Evolutionary conservation across 1,139 yeast species (phyloP).

Genomic region (Lodderomyces jiufengensis): DNA sequence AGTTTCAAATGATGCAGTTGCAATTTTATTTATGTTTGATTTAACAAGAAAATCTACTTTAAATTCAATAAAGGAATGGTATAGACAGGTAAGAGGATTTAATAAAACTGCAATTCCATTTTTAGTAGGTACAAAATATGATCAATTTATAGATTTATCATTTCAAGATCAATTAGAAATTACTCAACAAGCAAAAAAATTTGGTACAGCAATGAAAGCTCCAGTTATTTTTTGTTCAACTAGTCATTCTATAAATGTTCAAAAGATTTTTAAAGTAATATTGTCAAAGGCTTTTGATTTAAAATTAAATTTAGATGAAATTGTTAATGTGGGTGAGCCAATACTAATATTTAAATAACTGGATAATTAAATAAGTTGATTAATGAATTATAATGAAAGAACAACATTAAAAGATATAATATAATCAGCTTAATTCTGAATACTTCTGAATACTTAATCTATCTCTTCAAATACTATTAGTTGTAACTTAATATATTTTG

Average conservation of each 20-base stretch:
- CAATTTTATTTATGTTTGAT: conserved; percentile 89
- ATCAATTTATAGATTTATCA: conserved; percentile 76
- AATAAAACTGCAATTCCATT: conserved; percentile 92
- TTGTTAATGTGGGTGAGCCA: conserved; percentile 83
- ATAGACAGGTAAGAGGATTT: conserved; percentile 86
- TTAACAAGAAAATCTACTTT: conserved; percentile 82
- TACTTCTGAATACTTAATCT: no score
- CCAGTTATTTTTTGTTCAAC: conserved; percentile 91
- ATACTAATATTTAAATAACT: conserved; percentile 64
- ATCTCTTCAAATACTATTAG: no score
- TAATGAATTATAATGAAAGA: no score
- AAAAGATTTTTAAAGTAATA: conserved; percentile 88
- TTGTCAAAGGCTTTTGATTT: conserved; percentile 90
- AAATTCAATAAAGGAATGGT: conserved; percentile 91
- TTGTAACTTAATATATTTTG: no score
- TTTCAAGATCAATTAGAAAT: conserved; percentile 81
- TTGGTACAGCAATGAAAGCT: conserved; percentile 89
- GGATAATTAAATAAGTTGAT: no score
- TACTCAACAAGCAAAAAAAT: conserved; percentile 80
- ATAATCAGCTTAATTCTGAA: no score
- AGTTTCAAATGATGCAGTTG: conserved; percentile 92
- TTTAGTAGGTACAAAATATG: conserved; percentile 91
- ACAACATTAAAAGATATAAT: no score
- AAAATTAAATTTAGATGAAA: conserved; percentile 80
- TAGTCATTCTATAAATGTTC: conserved; percentile 88